Evolutionary conservation across 148 eudicot genomes (phyloP).

Genomic region (Euryodendron excelsum): DNA sequence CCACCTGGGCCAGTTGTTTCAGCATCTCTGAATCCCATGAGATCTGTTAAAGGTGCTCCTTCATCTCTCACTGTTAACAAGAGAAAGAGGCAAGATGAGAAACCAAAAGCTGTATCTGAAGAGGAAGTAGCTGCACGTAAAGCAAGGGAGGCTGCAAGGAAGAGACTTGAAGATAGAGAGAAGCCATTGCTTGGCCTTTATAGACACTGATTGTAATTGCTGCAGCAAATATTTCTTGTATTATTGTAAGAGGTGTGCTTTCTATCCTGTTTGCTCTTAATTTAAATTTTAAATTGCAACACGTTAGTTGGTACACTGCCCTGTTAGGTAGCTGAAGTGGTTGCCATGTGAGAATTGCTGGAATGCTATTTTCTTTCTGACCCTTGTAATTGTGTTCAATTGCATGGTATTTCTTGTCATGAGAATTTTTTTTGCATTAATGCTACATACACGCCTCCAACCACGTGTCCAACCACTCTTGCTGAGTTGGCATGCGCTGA

Average conservation of each 20-base stretch:
- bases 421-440: no score
- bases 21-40: constrained; percentile 40
- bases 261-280: not conserved
- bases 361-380: not conserved
- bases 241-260: constrained; percentile 1
- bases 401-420: no score
- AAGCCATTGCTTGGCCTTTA: constrained; percentile 80
- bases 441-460: no score
- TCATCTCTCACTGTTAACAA: constrained; percentile 59
- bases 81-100: constrained; percentile 54
- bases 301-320: not conserved
- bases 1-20: constrained; percentile 41
- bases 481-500: no score
- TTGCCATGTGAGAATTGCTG: not conserved
- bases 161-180: constrained; percentile 82
- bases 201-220: constrained; percentile 36
- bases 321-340: not conserved
- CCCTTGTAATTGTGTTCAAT: not conserved
- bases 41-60: constrained; percentile 44
- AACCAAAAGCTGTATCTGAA: constrained; percentile 44
- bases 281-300: constrained; percentile 1
- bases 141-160: constrained; percentile 96
- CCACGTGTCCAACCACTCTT: no score
- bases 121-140: constrained; percentile 82
- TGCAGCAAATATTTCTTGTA: not conserved